Conservation (phyloP, 495 filamentous ascomycete species). For the Penicillium dipodomyicola region DNA sequence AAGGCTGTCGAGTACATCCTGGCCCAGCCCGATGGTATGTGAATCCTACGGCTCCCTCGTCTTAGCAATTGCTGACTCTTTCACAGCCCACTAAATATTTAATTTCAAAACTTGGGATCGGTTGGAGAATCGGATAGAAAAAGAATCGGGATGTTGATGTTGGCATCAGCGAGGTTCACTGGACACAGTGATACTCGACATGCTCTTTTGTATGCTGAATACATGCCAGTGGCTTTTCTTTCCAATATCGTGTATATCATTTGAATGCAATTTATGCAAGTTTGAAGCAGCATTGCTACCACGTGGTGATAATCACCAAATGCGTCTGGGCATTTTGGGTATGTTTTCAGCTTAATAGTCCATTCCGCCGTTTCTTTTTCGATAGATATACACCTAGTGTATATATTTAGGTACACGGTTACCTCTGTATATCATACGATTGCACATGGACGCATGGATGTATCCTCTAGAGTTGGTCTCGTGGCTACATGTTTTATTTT, state of each 20-base stretch:
- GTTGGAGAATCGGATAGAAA: slow-evolving; percentile 41
- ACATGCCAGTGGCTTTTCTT: slow-evolving; percentile 41
- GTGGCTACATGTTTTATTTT: neutral
- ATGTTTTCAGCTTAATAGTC: neutral
- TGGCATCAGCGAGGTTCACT: slow-evolving; percentile 31
- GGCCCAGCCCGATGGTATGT: slow-evolving; percentile 80
- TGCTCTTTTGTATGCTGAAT: slow-evolving; percentile 43
- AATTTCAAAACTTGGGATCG: slow-evolving; percentile 32
- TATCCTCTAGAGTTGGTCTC: neutral
- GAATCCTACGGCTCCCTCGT: neutral
- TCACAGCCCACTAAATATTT: slow-evolving; percentile 44
- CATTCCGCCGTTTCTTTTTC: neutral
- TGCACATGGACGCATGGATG: neutral
- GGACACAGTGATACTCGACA: slow-evolving; percentile 21
- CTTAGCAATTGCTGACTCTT: slow-evolving; percentile 17
- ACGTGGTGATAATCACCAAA: neutral
- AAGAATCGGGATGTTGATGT: slow-evolving; percentile 36
- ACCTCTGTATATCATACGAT: neutral
- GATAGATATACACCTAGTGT: neutral
- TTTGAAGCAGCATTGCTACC: slow-evolving; percentile 23
- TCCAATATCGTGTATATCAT: slow-evolving; percentile 49
- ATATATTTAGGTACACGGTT: neutral
- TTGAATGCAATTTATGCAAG: slow-evolving; percentile 48
- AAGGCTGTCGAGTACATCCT: slow-evolving; percentile 95
- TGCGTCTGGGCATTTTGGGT: neutral